phyloP scores from a whole-genome alignment of 805 yeast species.

The Candida takata region DNA sequence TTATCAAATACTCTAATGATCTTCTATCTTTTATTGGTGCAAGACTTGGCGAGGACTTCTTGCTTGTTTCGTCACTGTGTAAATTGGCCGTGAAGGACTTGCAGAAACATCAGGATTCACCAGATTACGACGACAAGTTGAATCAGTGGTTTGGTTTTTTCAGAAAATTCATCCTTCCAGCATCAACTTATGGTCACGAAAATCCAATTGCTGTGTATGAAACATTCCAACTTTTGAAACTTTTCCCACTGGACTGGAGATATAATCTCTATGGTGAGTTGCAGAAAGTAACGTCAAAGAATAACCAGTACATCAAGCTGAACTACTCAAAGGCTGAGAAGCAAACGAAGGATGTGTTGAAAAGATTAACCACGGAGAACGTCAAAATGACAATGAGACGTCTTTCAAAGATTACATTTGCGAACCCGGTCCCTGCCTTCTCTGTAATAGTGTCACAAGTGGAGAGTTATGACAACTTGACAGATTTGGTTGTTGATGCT shows the following conservation, averaged over 20 bases:
- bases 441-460: slow-evolving; percentile 68
- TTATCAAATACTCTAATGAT: slow-evolving; percentile 41
- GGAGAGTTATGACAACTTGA: slow-evolving; percentile 87
- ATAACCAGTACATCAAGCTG: slow-evolving; percentile 45
- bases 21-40: slow-evolving; percentile 51
- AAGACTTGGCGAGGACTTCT: slow-evolving; percentile 40
- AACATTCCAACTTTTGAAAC: slow-evolving; percentile 46
- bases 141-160: slow-evolving; percentile 52
- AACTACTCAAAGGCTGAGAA: slow-evolving; percentile 66
- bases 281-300: slow-evolving; percentile 49
- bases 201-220: slow-evolving; percentile 57
- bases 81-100: slow-evolving; percentile 46
- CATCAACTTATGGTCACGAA: slow-evolving; percentile 37
- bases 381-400: slow-evolving; percentile 64
- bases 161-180: slow-evolving; percentile 62
- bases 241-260: slow-evolving; percentile 54
- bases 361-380: slow-evolving; percentile 77
- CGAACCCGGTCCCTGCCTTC: slow-evolving; percentile 77
- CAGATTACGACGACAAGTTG: slow-evolving; percentile 15
- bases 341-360: slow-evolving; percentile 68
- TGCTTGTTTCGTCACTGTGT: slow-evolving; percentile 49
- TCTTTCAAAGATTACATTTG: slow-evolving; percentile 61
- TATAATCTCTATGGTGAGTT: slow-evolving; percentile 80
- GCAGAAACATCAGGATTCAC: slow-evolving; percentile 4
- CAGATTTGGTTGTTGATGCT: slow-evolving; percentile 68